Base-by-base conservation (phyloP, 768 basidiomycete species). In the Imleria badia region DNA sequence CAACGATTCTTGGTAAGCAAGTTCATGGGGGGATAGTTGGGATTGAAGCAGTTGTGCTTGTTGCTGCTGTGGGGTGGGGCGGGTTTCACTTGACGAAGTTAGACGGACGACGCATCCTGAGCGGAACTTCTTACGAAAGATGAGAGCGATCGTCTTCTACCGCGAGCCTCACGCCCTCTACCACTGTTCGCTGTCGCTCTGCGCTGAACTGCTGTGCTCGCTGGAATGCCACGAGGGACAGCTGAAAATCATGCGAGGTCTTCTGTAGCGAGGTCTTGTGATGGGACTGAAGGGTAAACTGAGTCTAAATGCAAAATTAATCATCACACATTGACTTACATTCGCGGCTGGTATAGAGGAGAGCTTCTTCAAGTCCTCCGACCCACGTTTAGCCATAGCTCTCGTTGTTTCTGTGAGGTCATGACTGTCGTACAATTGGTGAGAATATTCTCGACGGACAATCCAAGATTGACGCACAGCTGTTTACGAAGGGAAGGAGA, bases 341-440 rank as follows among this genome's bases (percentile, higher is more conserved):
- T 87, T 72, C 3, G 76, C 70, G 3, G 73, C 66, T 60, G 90
- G 90, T 51, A 90, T 75, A 6, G 80, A 75, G 8, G 91, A 86
- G 7, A 98, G 78, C 58, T 84, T 87, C 84, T 98, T 98, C 66
- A 98, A 72, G 66, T 98, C 94, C 45, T 92, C 91, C 0, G 93
- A 93, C 6, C 91, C 89, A 43, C 91, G 86, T 75, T 97, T 98
- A 20, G 93, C 87, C 87, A 99, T 94, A 5, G 88, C 90, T 36
- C 95, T 83, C 36, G 97, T 98, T 23, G 91, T 83, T 66, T 98
- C 97, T 1, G 92, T 94, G 56, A 99, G 77, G 73, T 98, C 92
- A 75, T 95, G 91, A 43, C 96, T 98, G 57, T 6, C 19, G n/a
- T 26, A 12, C 22, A 12, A 53, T 45, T 20, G 36, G 39, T 60